Evolutionary conservation across 2,329 filamentous ascomycete species (phyloP).

Genomic region (Trichophyton mentagrophytes): DNA sequence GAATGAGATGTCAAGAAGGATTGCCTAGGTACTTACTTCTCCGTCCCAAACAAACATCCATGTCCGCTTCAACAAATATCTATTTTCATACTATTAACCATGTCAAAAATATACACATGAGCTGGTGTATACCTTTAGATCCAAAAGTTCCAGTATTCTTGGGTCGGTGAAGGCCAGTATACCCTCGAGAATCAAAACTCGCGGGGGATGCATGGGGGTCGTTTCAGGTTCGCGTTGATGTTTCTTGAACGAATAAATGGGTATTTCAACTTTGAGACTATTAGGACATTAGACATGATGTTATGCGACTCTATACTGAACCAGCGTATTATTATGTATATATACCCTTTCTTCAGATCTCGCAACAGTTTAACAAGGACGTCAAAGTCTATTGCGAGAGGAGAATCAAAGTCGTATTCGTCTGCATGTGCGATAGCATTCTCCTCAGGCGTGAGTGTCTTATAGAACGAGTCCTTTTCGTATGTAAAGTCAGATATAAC

Average conservation of each 20-base stretch:
- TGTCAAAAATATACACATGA: background rate
- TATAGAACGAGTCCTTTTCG: conserved; percentile 87
- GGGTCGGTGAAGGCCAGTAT: conserved; percentile 90
- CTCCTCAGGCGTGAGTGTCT: conserved; percentile 66
- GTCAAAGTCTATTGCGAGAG: conserved; percentile 91
- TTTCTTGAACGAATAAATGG: conserved; percentile 87
- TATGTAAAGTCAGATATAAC: background rate
- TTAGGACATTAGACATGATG: background rate
- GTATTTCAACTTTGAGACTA: conserved; percentile 57
- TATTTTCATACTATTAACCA: conserved; percentile 18
- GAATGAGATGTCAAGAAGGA: background rate
- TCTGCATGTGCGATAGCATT: conserved; percentile 72
- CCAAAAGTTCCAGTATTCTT: conserved; percentile 70
- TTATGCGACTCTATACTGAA: background rate
- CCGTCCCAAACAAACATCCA: conserved; percentile 81
- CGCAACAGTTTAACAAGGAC: conserved; percentile 62
- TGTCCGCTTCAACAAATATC: conserved; percentile 95
- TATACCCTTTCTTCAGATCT: conserved; percentile 84
- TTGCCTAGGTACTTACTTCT: conserved; percentile 48
- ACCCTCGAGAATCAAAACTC: conserved; percentile 87
- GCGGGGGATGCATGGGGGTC: conserved; percentile 86
- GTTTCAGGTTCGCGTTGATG: conserved; percentile 69
- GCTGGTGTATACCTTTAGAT: conserved; percentile 57
- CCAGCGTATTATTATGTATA: conserved; percentile 1
- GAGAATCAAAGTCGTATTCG: conserved; percentile 92